Evolutionary conservation across 495 filamentous ascomycete genomes (phyloP).

Genomic region (Lentithecium fluviatile): DNA sequence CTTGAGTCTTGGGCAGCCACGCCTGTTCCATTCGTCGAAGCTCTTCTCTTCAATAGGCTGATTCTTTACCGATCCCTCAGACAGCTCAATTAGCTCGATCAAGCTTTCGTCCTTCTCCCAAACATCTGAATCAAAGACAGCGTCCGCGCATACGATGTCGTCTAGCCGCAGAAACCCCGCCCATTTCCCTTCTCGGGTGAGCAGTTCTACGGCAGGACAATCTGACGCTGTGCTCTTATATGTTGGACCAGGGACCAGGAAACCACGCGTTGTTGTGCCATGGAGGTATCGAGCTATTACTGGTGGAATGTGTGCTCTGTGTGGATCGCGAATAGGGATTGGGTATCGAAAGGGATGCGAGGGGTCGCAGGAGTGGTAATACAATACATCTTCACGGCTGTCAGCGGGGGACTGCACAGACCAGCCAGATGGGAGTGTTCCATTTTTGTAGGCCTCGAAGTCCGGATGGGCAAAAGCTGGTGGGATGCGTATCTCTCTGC

Average conservation of each 20-base stretch:
- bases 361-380: slow-evolving; percentile 6
- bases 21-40: slow-evolving; percentile 4
- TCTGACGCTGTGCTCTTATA: slow-evolving; percentile 1
- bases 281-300: slow-evolving; percentile 2
- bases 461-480: background rate
- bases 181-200: background rate
- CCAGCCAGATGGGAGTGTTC: background rate
- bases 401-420: background rate
- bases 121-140: background rate
- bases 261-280: background rate
- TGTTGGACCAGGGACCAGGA: background rate
- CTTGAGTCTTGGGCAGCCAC: background rate
- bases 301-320: slow-evolving; percentile 4
- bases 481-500: background rate
- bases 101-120: background rate
- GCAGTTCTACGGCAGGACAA: background rate
- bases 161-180: background rate
- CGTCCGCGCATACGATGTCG: background rate
- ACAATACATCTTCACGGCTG: background rate
- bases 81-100: slow-evolving; percentile 10
- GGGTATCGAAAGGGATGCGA: slow-evolving; percentile 4
- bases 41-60: slow-evolving; percentile 8
- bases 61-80: slow-evolving; percentile 2
- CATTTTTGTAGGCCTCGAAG: background rate
- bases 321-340: slow-evolving; percentile 4